These are phyloP conservation scores for Candida sphagnicola DNA, from an alignment of 805 yeast species.

Conservation along the genomic window DNA sequence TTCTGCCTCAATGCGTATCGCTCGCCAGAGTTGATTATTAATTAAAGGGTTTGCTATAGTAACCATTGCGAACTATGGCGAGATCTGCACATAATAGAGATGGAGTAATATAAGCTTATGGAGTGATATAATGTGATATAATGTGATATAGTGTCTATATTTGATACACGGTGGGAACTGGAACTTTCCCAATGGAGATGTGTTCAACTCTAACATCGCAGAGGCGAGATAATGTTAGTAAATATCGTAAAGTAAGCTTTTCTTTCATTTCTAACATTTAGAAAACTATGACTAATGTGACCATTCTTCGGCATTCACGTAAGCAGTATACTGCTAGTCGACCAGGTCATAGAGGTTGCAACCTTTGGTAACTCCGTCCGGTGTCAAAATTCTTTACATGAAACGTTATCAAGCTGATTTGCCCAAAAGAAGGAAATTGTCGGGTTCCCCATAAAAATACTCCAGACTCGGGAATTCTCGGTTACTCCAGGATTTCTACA, in stretches of 20 bases:
- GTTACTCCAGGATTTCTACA: no score
- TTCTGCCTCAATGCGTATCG: no score
- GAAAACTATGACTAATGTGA: no score
- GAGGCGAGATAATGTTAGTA: no score
- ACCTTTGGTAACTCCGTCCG: no score
- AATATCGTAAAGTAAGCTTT: no score
- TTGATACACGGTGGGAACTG: neutral
- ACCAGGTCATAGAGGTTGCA: no score
- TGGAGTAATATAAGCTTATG: neutral
- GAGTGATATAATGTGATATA: neutral
- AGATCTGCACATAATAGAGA: neutral
- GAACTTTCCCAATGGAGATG: neutral
- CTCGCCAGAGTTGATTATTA: neutral
- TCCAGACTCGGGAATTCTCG: neutral
- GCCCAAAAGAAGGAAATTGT: neutral
- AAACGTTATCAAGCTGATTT: neutral
- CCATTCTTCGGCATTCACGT: no score
- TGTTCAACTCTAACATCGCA: no score
- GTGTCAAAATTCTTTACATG: no score
- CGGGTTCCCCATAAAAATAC: conserved; percentile 2
- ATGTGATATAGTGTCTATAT: neutral
- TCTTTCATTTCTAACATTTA: no score
- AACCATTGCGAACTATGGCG: neutral
- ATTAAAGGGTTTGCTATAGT: neutral
- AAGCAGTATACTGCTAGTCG: no score